Evolutionary conservation across 2,329 filamentous ascomycete species (phyloP), one percentile per base, ranked within the genome.

Genomic region (Ophidiomyces ophidiicola): DNA sequence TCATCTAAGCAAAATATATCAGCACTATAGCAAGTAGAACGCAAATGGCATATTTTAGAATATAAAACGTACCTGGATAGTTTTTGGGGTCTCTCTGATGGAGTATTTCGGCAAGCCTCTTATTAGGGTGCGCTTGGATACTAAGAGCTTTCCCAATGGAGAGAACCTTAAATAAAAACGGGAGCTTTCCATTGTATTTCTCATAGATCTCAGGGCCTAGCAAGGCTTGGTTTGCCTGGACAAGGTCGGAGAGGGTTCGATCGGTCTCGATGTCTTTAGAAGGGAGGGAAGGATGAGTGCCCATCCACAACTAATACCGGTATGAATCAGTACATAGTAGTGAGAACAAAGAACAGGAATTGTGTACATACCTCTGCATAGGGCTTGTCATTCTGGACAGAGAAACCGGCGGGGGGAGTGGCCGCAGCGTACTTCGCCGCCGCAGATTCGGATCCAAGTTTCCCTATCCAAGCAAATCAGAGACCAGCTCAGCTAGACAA

Each of bases 121-220:
- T 94, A 68, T 94, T 92, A 36, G 86, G 86, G 52, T 98, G 90
- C 17, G 90, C 90, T 62, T 98, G 90, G 53, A 98, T 96, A 46
- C 86, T 94, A 43, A 98, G 74, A 7, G 90, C 90, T 62, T 96
- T 98, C 64, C 80, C 78, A 66, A 96, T 90, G 21, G 86, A 94
- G 19, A 98, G 74, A 12, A 98, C 87, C 65, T 98, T 98, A 78
- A 98, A 93, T 41, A 98, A 74, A 61, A 96, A 98, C 0, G 90
- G 90, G 1, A 98, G 72, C 61, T 84, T 93, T 50, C 76, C 69
- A 44, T 76, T 79, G 59, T 87, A 96, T 55, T 75, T 78, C 45
- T 81, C 71, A 31, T 73, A 71, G 43, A 96, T 74, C 10, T 82
- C 72, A 1, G 69, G 59, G 0, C 83, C 84, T 49, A 98, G 72